Evolutionary conservation across 768 basidiomycete genomes (phyloP), one percentile per base, ranked within the genome.

Genomic region (Mrakia gelida): DNA sequence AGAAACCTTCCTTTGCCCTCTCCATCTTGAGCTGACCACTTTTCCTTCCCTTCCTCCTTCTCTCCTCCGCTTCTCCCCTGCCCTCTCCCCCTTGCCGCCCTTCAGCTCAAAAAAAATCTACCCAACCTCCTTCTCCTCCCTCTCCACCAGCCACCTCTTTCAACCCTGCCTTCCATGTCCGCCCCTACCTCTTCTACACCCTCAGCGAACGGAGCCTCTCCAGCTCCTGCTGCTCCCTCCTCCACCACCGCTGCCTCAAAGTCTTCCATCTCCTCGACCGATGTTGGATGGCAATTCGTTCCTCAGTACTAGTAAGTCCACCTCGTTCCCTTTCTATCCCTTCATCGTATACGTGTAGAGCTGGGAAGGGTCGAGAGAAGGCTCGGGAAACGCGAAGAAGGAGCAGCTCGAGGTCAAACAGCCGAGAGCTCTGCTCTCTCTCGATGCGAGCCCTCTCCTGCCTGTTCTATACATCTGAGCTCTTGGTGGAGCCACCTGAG

Each of bases 211-310:
- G 67, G 52, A 56, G 54, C 76, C 8, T 41, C 63, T 11, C 16
- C 63, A 32, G 18, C 73, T 32, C 23, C 63, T 56, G 23, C 77
- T 49, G 26, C 71, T 52, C 32, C 56, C 49, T 72, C 71, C n/a
- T 54, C 72, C 16, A 73, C 21, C 49, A 52, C 49, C 18, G 2
- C 49, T 52, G 49, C 49, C 49, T 52, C 49, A 41, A 43, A 73
- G 65, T 73, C 77, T 4, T 65, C 52, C 49, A 74, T 78, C 77
- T 74, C 77, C 23, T 65, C 61, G 26, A 72, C 71, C 63, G 77
- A 78, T 32, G 95, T 98, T 84, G 95, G 95, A 86, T 98, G 95
- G 94, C 95, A 98, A 86, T 98, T 98, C 87, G 95, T 97, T 81
- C 94, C 94, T 71, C 95, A 99, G 86, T 98, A 98, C 87, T 99